A percentile compares a stretch with the other conserved stretches of the same genome.
phyloP scores from a whole-genome alignment of 495 filamentous ascomycete species.

The Terfezia boudieri region DNA sequence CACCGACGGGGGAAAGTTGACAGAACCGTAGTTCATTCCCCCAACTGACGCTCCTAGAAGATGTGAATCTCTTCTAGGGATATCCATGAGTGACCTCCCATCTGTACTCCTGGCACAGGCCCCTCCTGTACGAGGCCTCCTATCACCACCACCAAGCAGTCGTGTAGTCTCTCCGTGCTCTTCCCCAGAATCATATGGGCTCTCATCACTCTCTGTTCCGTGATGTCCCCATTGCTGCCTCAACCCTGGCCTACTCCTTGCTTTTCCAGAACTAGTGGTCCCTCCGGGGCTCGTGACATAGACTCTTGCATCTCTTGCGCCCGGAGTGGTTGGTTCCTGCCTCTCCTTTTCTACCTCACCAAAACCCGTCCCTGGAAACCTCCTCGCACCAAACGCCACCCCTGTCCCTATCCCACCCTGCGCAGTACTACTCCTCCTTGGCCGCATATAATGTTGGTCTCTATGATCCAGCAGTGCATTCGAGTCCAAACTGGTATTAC shows the following conservation, averaged over 20 bases:
- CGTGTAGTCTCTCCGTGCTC: too few species aligned
- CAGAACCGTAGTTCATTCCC: conserved; percentile 13
- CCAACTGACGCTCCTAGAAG: too few species aligned
- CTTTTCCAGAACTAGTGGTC: too few species aligned
- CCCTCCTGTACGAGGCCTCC: too few species aligned
- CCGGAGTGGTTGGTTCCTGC: background rate
- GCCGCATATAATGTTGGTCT: conserved; percentile 45
- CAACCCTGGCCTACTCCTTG: conserved; percentile 25
- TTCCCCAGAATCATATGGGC: too few species aligned
- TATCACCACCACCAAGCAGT: too few species aligned
- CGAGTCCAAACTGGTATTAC: conserved; percentile 63
- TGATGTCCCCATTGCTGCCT: conserved; percentile 20
- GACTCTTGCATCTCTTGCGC: background rate
- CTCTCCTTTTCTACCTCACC: background rate
- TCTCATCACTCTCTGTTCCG: too few species aligned
- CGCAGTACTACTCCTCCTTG: conserved; percentile 30
- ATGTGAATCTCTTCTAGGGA: too few species aligned
- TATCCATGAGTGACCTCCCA: too few species aligned
- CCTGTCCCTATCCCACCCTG: background rate
- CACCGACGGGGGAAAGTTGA: conserved; percentile 93
- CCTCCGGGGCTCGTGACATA: too few species aligned
- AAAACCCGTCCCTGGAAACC: background rate
- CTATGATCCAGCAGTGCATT: conserved; percentile 64
- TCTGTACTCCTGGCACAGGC: too few species aligned
- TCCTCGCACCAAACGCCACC: background rate